Conservation (phyloP, 2,329 filamentous ascomycete genomes). For the Myotisia sp. region DNA sequence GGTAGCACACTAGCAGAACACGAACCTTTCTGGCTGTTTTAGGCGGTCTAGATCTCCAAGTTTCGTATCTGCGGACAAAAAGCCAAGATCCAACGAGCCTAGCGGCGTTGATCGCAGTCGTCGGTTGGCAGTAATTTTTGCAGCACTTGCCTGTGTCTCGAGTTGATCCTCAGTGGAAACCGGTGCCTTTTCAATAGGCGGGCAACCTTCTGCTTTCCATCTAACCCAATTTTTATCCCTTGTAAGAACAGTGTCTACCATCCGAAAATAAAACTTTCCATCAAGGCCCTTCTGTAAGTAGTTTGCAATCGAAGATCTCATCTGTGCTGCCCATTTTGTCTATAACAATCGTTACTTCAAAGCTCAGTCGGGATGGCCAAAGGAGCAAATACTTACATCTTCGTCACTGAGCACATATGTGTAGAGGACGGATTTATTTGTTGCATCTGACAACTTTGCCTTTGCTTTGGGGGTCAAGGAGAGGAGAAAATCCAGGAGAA, state of each 20-base stretch:
- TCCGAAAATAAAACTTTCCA: constrained; percentile 85
- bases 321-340: constrained; percentile 71
- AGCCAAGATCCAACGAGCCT: constrained; percentile 62
- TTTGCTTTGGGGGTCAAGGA: constrained; percentile 73
- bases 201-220: constrained; percentile 94
- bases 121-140: constrained; percentile 55
- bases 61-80: constrained; percentile 54
- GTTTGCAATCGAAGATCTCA: constrained; percentile 62
- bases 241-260: constrained; percentile 90
- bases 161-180: constrained; percentile 56
- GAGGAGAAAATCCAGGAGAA: constrained; percentile 88
- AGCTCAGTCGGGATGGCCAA: not conserved
- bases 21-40: constrained; percentile 44
- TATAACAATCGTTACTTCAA: constrained; percentile 24
- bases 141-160: constrained; percentile 51
- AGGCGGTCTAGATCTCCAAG: constrained; percentile 53
- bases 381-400: constrained; percentile 43
- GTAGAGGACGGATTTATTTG: constrained; percentile 83
- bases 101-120: constrained; percentile 54
- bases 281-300: constrained; percentile 71
- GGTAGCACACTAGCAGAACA: constrained; percentile 2
- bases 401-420: constrained; percentile 65
- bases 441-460: constrained; percentile 56
- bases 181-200: constrained; percentile 63
- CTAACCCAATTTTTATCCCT: constrained; percentile 97